Evolutionary conservation across 805 yeast genomes (phyloP).

Genomic region (Kodamaea fukazawae): DNA sequence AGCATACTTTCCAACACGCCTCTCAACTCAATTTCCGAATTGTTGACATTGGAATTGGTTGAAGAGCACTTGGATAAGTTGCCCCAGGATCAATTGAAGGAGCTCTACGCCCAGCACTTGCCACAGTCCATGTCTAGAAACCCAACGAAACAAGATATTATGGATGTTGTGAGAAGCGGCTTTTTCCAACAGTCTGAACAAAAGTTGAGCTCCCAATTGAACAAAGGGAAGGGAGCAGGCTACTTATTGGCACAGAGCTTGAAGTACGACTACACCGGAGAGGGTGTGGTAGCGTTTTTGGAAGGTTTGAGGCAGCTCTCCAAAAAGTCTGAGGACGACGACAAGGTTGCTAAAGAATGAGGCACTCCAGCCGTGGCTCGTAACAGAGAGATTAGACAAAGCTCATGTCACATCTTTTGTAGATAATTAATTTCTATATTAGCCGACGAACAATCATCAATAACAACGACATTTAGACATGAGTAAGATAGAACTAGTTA

Average conservation of each 20-base stretch:
- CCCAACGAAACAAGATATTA: conserved; percentile 36
- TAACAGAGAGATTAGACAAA: not conserved
- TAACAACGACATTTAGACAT: conserved; percentile 7
- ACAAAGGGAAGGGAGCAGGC: conserved; percentile 43
- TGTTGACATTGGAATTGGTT: conserved; percentile 30
- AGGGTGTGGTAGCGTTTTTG: conserved; percentile 52
- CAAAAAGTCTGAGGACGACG: conserved; percentile 14
- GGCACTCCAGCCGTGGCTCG: not conserved
- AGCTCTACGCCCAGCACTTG: conserved; percentile 34
- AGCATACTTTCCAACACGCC: conserved; percentile 19
- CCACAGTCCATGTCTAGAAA: conserved; percentile 40
- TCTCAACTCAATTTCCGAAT: conserved; percentile 31
- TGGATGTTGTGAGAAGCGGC: conserved; percentile 45
- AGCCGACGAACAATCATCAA: too few species aligned
- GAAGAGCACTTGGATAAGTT: conserved; percentile 30
- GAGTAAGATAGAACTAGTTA: conserved; percentile 25
- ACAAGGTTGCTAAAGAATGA: conserved; percentile 6
- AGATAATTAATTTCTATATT: too few species aligned
- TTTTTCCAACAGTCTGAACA: conserved; percentile 45
- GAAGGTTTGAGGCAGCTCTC: conserved; percentile 36
- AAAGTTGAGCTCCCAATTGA: conserved; percentile 42
- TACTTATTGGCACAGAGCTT: conserved; percentile 47
- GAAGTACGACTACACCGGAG: conserved; percentile 51
- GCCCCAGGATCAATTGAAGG: conserved; percentile 33
- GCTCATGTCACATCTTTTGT: conserved; percentile 3